Base-by-base conservation (phyloP, 2,329 filamentous ascomycete species). In the Hypocrella siamensis region DNA sequence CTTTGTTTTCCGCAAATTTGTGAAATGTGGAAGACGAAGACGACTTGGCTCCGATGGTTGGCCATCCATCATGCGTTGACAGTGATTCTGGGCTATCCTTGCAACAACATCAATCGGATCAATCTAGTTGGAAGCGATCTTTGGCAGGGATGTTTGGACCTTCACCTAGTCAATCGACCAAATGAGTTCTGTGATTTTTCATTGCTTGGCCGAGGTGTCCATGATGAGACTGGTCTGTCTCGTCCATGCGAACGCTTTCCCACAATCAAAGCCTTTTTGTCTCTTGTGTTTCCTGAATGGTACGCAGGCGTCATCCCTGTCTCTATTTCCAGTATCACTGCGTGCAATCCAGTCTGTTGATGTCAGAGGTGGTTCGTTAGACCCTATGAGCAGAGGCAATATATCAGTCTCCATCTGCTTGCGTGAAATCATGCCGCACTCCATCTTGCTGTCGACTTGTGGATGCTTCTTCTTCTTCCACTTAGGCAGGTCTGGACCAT, bases 171-270 rank as follows among this genome's bases (percentile, higher is more conserved):
- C 22, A 42, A n/a, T 38, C 47, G n/a, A 36, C 35, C 3, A 21
- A 32, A 2, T 54, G 52, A 15, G 43, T 37, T 6, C 33, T 40
- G 3, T 51, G 34, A 28, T 54, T 57, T 33, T 54, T 46, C 38
- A 17, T 52, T 63, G 34, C 19, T 9, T 36, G 24, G 31, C 31
- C 8, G 31, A 33, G 12, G 46, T 57, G 31, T 48, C 50, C 9
- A 38, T 58, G 5, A 46, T 57, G 26, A 61, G 61, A 39, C 41
- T 58, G 17, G 58, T 2, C 40, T 63, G 9, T 38, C 61, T 54
- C 34, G 59, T 63, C 36, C 63, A 60, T 33, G 44, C 58, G 12
- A 46, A 52, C 14, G 56, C 63, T 28, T 62, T 62, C 25, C 53
- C 56, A 1, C n/a, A n/a, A n/a, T n/a, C n/a, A n/a, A n/a, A n/a